Percentiles rank a stretch among this genome's conserved stretches.
Evolutionary conservation across 1,284 basidiomycete genomes (phyloP).

Genomic region (Tremellales sp.): DNA sequence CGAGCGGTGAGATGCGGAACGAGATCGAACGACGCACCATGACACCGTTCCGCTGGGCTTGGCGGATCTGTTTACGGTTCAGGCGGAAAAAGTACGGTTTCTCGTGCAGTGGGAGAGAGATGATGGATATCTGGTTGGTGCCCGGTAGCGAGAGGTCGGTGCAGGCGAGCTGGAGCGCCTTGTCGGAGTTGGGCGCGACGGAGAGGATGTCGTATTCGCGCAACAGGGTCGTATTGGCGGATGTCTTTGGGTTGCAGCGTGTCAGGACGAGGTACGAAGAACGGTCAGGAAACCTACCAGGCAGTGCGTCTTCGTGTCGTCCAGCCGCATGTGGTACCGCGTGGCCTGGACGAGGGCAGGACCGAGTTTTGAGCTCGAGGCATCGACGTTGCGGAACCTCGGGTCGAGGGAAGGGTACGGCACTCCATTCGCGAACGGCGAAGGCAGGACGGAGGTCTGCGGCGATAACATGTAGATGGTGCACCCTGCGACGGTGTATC

Average conservation of each 20-base stretch:
- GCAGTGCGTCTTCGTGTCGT: constrained; percentile 42
- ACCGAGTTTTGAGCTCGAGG: not conserved
- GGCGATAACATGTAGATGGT: constrained; percentile 33
- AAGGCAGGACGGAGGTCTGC: constrained; percentile 26
- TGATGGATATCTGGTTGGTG: constrained; percentile 48
- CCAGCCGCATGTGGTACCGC: constrained; percentile 42
- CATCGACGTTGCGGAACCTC: constrained; percentile 11
- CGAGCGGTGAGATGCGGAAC: not conserved
- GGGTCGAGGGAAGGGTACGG: constrained; percentile 45
- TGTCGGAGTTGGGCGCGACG: constrained; percentile 42
- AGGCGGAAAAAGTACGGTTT: constrained; percentile 40
- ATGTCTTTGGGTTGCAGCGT: constrained; percentile 24
- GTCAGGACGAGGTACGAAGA: not conserved
- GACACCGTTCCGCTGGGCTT: constrained; percentile 46
- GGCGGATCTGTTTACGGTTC: constrained; percentile 44
- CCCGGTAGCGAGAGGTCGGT: constrained; percentile 44
- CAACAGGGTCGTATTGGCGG: constrained; percentile 32
- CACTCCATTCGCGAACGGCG: constrained; percentile 30
- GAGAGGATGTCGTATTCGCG: constrained; percentile 43
- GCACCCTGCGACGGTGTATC: constrained; percentile 42
- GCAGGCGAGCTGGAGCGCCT: constrained; percentile 45
- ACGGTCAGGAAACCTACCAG: constrained; percentile 28
- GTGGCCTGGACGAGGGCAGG: constrained; percentile 42
- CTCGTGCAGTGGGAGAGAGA: constrained; percentile 46
- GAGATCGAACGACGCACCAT: constrained; percentile 34